phyloP scores from a whole-genome alignment of 768 basidiomycete species.

The Trametes cubensis region DNA sequence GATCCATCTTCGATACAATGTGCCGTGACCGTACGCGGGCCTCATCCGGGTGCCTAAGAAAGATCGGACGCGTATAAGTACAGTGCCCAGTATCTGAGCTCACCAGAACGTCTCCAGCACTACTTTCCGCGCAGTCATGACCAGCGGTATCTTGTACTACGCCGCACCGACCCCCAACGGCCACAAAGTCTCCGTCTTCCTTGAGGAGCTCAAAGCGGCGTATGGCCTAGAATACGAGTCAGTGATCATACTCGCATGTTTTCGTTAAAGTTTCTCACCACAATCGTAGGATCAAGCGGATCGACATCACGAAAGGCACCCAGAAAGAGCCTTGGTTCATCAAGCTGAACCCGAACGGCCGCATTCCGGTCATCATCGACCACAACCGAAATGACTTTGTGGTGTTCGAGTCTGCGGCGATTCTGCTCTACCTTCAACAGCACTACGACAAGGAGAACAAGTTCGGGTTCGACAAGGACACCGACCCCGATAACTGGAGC shows the following conservation, averaged over 20 bases:
- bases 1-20: too few species aligned
- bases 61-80: too few species aligned
- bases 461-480: slow-evolving; percentile 62
- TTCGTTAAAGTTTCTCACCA: not conserved
- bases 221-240: slow-evolving; percentile 56
- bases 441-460: slow-evolving; percentile 76
- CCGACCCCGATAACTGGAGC: slow-evolving; percentile 61
- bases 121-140: not conserved
- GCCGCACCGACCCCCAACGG: slow-evolving; percentile 58
- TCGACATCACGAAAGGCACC: slow-evolving; percentile 63
- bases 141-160: slow-evolving; percentile 32
- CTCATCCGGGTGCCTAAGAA: too few species aligned
- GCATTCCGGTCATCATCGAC: slow-evolving; percentile 72
- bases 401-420: slow-evolving; percentile 81
- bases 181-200: slow-evolving; percentile 49
- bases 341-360: slow-evolving; percentile 70
- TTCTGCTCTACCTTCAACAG: slow-evolving; percentile 77
- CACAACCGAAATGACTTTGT: slow-evolving; percentile 59
- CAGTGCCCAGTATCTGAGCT: too few species aligned
- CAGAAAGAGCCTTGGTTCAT: slow-evolving; percentile 87
- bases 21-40: too few species aligned
- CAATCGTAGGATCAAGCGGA: slow-evolving; percentile 46
- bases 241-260: slow-evolving; percentile 8
- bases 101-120: too few species aligned
- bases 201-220: slow-evolving; percentile 58